phyloP scores from a whole-genome alignment of 768 basidiomycete genomes.

The Lenzites betulinus region DNA sequence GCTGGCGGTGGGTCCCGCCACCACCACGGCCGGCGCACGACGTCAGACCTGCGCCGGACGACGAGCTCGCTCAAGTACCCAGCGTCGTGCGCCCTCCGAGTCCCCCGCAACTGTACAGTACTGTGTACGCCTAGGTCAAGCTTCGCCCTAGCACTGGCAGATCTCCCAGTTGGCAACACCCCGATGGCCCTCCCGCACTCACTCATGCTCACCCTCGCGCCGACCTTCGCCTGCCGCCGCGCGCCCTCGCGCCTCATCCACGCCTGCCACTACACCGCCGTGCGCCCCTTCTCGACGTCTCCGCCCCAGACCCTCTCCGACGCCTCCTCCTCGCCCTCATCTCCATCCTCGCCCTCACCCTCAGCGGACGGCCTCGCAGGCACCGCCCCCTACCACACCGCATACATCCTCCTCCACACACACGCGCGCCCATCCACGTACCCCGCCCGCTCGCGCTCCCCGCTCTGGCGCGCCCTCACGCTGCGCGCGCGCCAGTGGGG shows the following conservation, averaged over 20 bases:
- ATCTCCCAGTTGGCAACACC: not conserved
- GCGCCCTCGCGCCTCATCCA: conserved; percentile 10
- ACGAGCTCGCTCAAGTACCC: conserved; percentile 1
- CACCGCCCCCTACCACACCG: conserved; percentile 52
- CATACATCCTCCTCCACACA: conserved; percentile 59
- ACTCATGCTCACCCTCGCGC: conserved; percentile 14
- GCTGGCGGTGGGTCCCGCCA: too few species aligned
- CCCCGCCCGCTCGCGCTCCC: conserved; percentile 44
- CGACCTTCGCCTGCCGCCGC: conserved; percentile 5
- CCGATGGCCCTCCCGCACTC: conserved; percentile 8
- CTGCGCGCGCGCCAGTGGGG: conserved; percentile 48
- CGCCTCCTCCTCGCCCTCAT: not conserved
- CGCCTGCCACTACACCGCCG: conserved; percentile 4
- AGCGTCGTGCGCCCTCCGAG: too few species aligned
- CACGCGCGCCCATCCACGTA: conserved; percentile 49
- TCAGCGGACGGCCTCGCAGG: conserved; percentile 42
- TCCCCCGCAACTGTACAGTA: too few species aligned
- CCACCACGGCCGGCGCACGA: conserved; percentile 2
- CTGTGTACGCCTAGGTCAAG: not conserved
- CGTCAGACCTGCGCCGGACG: conserved; percentile 13
- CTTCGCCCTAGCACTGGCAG: not conserved
- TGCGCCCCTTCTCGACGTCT: not conserved
- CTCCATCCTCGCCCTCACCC: not conserved
- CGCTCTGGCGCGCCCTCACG: conserved; percentile 53
- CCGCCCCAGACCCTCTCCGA: not conserved